Evolutionary conservation across 108 stramenopile genomes (phyloP).

Genomic region (Fragilaria radians): DNA sequence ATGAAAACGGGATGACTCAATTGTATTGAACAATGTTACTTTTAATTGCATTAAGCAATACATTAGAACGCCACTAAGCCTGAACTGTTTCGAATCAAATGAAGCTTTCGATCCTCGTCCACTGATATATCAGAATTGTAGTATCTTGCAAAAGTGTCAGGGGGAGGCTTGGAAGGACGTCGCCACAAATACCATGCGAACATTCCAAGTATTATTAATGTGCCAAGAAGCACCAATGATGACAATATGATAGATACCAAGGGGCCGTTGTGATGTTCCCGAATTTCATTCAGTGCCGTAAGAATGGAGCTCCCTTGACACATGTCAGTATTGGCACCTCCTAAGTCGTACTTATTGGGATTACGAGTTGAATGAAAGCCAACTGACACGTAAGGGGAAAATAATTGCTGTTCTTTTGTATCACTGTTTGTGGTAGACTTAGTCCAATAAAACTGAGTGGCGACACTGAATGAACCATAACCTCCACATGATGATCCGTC

Average conservation of each 20-base stretch:
- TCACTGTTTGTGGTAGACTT: not conserved
- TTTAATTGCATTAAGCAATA: too few relatives aligned
- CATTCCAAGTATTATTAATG: conserved; percentile 12
- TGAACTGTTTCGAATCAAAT: not conserved
- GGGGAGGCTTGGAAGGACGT: not conserved
- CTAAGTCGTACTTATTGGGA: conserved; percentile 29
- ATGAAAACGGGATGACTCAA: too few relatives aligned
- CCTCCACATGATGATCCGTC: conserved; percentile 10
- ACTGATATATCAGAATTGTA: not conserved
- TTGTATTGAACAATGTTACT: too few relatives aligned
- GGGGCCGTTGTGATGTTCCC: not conserved
- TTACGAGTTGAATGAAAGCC: conserved; percentile 29
- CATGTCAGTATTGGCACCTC: conserved; percentile 44
- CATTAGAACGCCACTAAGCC: not conserved
- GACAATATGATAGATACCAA: not conserved
- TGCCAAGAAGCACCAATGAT: conserved; percentile 33
- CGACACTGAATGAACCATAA: conserved; percentile 30
- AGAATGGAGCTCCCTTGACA: conserved; percentile 32
- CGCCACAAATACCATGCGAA: conserved; percentile 16
- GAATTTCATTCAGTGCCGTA: conserved; percentile 5
- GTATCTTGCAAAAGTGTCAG: not conserved
- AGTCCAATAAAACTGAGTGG: conserved; percentile 27
- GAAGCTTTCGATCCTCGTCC: not conserved
- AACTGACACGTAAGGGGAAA: conserved; percentile 21
- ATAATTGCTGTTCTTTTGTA: conserved; percentile 6